A percentile compares a stretch with the other conserved stretches of the same genome.
Conservation (phyloP, 2,329 filamentous ascomycete species). For the Clarireedia sp. region DNA sequence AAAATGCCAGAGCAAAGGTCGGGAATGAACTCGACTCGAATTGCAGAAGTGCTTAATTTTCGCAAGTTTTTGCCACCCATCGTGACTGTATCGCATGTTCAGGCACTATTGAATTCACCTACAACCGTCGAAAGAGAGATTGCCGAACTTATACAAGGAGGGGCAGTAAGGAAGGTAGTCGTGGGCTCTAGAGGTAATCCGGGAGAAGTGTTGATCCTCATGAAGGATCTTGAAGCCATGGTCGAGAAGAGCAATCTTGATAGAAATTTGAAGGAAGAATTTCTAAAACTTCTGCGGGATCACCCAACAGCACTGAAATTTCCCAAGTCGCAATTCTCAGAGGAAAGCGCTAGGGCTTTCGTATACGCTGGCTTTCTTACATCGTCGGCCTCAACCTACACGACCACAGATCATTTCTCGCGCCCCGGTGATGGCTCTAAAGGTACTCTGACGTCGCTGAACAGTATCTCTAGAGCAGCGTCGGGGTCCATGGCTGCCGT, state of each 20-base stretch:
- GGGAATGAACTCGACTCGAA: constrained; percentile 57
- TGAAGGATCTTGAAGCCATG: constrained; percentile 46
- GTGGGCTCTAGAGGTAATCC: constrained; percentile 49
- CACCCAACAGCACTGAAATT: constrained; percentile 42
- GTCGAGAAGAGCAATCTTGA: constrained; percentile 34
- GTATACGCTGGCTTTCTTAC: constrained; percentile 63
- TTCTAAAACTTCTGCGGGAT: constrained; percentile 42
- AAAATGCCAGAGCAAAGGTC: constrained; percentile 47
- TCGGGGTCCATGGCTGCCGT: constrained; percentile 63
- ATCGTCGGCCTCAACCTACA: constrained; percentile 32
- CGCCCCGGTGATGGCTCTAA: constrained; percentile 32
- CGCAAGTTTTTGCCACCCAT: constrained; percentile 52
- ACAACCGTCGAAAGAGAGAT: constrained; percentile 61
- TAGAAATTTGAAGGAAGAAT: constrained; percentile 40
- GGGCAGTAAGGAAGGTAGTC: constrained; percentile 52
- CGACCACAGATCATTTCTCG: constrained; percentile 34
- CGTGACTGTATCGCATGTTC: constrained; percentile 58
- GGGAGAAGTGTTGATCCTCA: constrained; percentile 58
- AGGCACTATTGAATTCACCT: constrained; percentile 53
- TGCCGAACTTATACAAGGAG: constrained; percentile 48
- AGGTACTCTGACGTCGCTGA: constrained; percentile 51
- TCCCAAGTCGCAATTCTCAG: constrained; percentile 33
- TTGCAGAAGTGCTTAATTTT: constrained; percentile 56
- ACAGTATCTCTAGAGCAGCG: constrained; percentile 54
- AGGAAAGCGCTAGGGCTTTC: constrained; percentile 46